Percentiles rank a stretch among this genome's conserved stretches.
These are phyloP conservation scores for Inga laurina DNA, from an alignment of 306 rosid species.

Conservation along the genomic window DNA sequence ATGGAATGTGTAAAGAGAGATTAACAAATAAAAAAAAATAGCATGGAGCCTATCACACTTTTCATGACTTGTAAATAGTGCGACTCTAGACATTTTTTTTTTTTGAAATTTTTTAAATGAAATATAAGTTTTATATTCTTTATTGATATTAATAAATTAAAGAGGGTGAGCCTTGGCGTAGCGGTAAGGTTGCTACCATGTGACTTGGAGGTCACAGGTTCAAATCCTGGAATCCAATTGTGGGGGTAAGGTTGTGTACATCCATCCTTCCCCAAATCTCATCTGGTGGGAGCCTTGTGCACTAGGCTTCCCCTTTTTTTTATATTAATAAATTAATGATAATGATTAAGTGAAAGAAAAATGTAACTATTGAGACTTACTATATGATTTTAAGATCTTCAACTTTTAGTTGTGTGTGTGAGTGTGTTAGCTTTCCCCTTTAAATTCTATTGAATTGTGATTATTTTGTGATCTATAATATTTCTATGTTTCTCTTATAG, in stretches of 20 bases:
- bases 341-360: constrained; percentile 12
- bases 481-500: constrained; percentile 37
- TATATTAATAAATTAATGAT: neutral
- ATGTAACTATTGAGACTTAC: neutral
- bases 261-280: too few species aligned
- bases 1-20: neutral
- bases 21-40: neutral
- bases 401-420: neutral
- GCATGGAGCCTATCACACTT: neutral
- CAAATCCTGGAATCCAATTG: too few species aligned
- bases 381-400: constrained; percentile 9
- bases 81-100: neutral
- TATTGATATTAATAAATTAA: neutral
- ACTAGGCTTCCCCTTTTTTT: too few species aligned
- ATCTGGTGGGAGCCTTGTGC: too few species aligned
- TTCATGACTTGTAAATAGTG: neutral
- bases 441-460: constrained; percentile 10
- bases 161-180: too few species aligned
- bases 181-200: too few species aligned
- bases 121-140: neutral
- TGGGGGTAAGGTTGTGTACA: too few species aligned
- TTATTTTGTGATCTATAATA: constrained; percentile 7
- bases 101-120: neutral
- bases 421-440: neutral
- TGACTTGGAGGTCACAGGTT: too few species aligned